A percentile compares a stretch with the other conserved stretches of the same genome.
Evolutionary conservation across 129 eudicot genomes (phyloP).

Genomic region (Chrysanthemum lavandulifolium): DNA sequence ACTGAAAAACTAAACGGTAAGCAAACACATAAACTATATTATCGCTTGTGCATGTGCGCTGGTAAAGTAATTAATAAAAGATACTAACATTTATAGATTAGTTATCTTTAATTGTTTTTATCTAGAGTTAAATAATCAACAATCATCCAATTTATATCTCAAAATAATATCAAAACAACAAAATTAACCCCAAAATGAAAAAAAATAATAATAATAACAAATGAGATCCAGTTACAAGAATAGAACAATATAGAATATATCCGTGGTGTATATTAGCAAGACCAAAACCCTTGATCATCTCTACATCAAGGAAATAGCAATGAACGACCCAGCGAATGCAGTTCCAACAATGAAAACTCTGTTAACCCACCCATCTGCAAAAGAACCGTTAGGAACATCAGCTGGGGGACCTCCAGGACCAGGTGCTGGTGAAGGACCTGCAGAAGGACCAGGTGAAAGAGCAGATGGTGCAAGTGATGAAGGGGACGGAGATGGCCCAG

Average conservation of each 20-base stretch:
- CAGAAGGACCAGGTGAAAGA: slow-evolving; percentile 29
- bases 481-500: slow-evolving; percentile 29
- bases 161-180: too few relatives aligned
- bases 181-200: background rate
- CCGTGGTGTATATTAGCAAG: background rate
- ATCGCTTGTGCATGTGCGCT: too few relatives aligned
- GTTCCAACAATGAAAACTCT: slow-evolving; percentile 25
- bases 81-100: too few relatives aligned
- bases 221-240: slow-evolving; percentile 17
- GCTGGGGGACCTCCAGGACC: slow-evolving; percentile 23
- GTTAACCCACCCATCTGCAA: slow-evolving; percentile 18
- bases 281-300: slow-evolving; percentile 10
- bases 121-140: too few relatives aligned
- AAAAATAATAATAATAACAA: background rate
- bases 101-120: too few relatives aligned
- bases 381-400: slow-evolving; percentile 28
- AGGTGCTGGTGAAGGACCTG: slow-evolving; percentile 30
- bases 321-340: slow-evolving; percentile 40
- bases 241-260: slow-evolving; percentile 13
- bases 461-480: slow-evolving; percentile 32
- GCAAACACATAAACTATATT: too few relatives aligned
- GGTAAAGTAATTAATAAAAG: too few relatives aligned
- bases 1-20: too few relatives aligned
- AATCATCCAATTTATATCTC: background rate
- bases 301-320: slow-evolving; percentile 43